phyloP scores from a whole-genome alignment of 192 early-diverging fungal genomes.

The Coemansia umbellata region DNA sequence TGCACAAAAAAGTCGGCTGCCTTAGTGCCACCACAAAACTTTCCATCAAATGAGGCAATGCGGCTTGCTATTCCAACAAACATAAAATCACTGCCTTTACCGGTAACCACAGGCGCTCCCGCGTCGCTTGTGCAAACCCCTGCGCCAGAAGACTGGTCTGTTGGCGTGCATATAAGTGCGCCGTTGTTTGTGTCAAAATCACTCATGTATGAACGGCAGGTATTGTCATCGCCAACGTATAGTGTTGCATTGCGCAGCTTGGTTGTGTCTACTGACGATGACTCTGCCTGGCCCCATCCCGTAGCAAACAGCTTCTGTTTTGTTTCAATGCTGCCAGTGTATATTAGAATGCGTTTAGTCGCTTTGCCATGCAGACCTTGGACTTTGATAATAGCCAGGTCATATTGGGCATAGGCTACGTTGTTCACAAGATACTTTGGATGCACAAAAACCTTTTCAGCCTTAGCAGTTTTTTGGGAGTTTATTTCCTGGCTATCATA shows the following conservation, averaged over 20 bases:
- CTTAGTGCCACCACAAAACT: slow-evolving; percentile 7
- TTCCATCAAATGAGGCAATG: background rate
- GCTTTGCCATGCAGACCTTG: background rate
- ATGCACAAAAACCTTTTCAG: slow-evolving; percentile 4
- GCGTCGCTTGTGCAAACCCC: slow-evolving; percentile 12
- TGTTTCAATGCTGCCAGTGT: background rate
- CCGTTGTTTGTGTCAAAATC: slow-evolving; percentile 4
- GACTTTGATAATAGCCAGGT: slow-evolving; percentile 16
- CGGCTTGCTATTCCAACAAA: slow-evolving; percentile 14
- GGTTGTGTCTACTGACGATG: background rate
- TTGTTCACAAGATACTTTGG: background rate
- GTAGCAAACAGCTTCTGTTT: slow-evolving; percentile 8
- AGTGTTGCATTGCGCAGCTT: background rate
- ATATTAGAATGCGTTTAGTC: slow-evolving; percentile 1
- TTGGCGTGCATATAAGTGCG: slow-evolving; percentile 7
- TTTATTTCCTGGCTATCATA: slow-evolving; percentile 5
- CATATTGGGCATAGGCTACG: background rate
- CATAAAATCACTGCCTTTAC: background rate
- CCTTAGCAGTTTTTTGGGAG: background rate
- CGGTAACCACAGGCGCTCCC: slow-evolving; percentile 4
- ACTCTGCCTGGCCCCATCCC: slow-evolving; percentile 10
- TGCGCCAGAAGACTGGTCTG: background rate
- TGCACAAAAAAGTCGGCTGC: slow-evolving; percentile 17
- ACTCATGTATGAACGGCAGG: background rate
- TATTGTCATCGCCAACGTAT: background rate